These are phyloP conservation scores for Dactylorhiza incarnata DNA, from an alignment of 106 monocot species.

Conservation along the genomic window DNA sequence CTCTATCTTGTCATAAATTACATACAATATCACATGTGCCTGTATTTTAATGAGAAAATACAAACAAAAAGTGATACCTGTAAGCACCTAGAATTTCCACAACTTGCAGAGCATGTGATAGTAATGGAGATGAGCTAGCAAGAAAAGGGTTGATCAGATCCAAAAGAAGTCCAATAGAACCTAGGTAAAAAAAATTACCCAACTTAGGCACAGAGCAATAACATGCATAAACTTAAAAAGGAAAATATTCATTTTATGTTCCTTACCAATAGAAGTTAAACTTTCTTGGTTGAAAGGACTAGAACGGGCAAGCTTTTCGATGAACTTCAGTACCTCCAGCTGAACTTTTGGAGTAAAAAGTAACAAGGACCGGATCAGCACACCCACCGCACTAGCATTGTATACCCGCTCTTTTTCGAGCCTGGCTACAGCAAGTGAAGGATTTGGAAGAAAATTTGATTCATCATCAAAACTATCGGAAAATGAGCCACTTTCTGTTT, in stretches of 20 bases:
- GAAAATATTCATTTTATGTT: slow-evolving; percentile 1
- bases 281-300: slow-evolving; percentile 91
- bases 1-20: slow-evolving; percentile 4
- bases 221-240: background rate
- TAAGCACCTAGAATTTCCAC: slow-evolving; percentile 93
- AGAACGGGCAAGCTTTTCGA: slow-evolving; percentile 73
- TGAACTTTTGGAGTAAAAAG: slow-evolving; percentile 87
- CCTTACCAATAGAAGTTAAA: slow-evolving; percentile 82
- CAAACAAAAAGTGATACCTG: slow-evolving; percentile 33
- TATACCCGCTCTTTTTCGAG: slow-evolving; percentile 58
- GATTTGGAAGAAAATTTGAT: slow-evolving; percentile 40
- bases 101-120: slow-evolving; percentile 68
- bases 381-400: slow-evolving; percentile 82
- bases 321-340: slow-evolving; percentile 74
- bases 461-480: slow-evolving; percentile 36
- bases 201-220: background rate
- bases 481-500: slow-evolving; percentile 24
- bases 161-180: slow-evolving; percentile 85
- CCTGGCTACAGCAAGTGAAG: slow-evolving; percentile 31
- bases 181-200: slow-evolving; percentile 32
- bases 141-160: slow-evolving; percentile 84
- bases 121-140: slow-evolving; percentile 63
- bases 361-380: slow-evolving; percentile 78
- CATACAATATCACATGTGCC: background rate
- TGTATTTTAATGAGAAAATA: background rate